Base-by-base conservation (phyloP, 495 filamentous ascomycete species). In the Cenococcum geophilum region DNA sequence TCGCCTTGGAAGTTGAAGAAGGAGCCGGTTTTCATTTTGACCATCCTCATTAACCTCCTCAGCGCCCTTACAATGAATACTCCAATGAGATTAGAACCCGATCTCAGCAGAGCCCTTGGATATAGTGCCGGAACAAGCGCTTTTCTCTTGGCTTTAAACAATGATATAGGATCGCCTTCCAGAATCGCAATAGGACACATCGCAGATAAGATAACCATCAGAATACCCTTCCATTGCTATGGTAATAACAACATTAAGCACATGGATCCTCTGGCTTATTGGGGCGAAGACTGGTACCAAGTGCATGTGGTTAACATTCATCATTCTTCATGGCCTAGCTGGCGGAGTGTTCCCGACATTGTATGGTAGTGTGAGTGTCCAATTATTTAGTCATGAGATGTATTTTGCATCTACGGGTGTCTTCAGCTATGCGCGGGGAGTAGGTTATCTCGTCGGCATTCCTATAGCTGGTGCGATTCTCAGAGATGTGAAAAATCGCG, bases 371-470 rank as follows among this genome's bases (percentile, higher is more conserved):
- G 42, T 62, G 5, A 54, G 40, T 20, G 40, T 48, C 21, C 40
- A 34, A 14, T 10, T 62, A 5, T 62, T 62, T 40, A 52, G 60
- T 18, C 12, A 57, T 34, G 60, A 62, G 27, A 21, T 36, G 27
- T 62, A 62, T 27, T 57, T 48, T 42, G 6, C 53, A 1, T 48
- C 48, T 25, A n/a, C 53, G 8, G 60, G 60, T 1, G 43, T 47
- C 20, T 35, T 62, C 35, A 50, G 52, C 8, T 54, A 23, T 32
- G 53, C 45, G 18, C 27, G 53, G 4, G 60, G 60, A 4, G 34
- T 62, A 5, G 60, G 52, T 10, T 62, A 62, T 43, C 22, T 62
- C 10, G 35, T 47, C 1, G 60, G 60, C 5, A 42, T 43, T 35
- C 50, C 60, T 14, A 4, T 62, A 3, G 60, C 60, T 1, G 60